A percentile compares a stretch with the other conserved stretches of the same genome.
These are phyloP conservation scores for Gossypium longicalyx DNA, from an alignment of 345 rosid genomes.

Conservation along the genomic window DNA sequence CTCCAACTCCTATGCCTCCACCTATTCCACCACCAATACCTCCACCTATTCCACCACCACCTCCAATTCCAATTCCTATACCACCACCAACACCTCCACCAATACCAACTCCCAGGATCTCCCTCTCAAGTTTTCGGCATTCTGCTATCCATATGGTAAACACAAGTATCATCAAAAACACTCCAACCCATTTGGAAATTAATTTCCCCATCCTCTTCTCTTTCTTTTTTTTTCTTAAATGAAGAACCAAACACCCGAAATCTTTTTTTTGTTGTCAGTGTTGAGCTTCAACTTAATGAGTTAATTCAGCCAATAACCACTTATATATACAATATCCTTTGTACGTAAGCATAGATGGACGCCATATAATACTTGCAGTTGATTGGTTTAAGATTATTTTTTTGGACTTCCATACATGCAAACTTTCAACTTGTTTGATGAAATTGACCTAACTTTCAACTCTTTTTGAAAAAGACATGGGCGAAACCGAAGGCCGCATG, in stretches of 20 bases:
- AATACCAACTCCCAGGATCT: not conserved
- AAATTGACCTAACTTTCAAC: conserved; percentile 24
- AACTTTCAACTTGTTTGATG: not conserved
- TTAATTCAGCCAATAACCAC: not conserved
- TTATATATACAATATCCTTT: not conserved
- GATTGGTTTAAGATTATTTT: not conserved
- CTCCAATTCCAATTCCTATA: conserved; percentile 8
- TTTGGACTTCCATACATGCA: not conserved
- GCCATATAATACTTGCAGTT: conserved; percentile 20
- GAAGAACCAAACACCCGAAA: not conserved
- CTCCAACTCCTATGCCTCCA: not conserved
- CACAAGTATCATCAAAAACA: conserved; percentile 22
- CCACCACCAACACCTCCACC: conserved; percentile 17
- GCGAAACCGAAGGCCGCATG: too few species aligned
- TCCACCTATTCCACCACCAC: not conserved
- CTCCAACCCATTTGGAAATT: conserved; percentile 10
- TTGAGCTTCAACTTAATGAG: not conserved
- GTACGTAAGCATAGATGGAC: not conserved
- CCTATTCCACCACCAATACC: not conserved
- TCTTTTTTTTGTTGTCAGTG: not conserved
- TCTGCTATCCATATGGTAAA: conserved; percentile 32
- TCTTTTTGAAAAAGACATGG: not conserved
- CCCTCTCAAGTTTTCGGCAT: conserved; percentile 30
- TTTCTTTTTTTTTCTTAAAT: not conserved
- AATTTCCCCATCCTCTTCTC: conserved; percentile 9